Evolutionary conservation across 23 red algal genomes (phyloP).

Genomic region (Gracilaria vermiculophylla): DNA sequence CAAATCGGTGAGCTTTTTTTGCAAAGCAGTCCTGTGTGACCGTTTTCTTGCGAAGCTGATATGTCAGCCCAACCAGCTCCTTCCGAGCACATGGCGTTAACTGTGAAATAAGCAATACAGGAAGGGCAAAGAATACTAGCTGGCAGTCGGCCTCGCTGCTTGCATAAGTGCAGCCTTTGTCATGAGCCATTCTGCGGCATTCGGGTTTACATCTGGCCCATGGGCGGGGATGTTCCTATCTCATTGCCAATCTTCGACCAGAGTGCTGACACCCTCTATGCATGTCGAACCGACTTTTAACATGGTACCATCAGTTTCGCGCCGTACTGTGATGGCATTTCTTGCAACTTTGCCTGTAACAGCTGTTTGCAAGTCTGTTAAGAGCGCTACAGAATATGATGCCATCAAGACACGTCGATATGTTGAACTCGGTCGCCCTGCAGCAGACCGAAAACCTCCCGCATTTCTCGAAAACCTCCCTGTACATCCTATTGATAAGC

Average conservation of each 20-base stretch:
- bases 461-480: conserved; percentile 7
- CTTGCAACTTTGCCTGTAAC: neutral
- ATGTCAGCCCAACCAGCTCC: too few relatives aligned
- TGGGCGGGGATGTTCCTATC: neutral
- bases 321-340: neutral
- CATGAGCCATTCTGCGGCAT: neutral
- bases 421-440: conserved; percentile 34
- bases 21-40: neutral
- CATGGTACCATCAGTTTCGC: neutral
- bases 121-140: too few relatives aligned
- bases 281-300: neutral
- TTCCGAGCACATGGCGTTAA: neutral
- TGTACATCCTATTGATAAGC: conserved; percentile 13
- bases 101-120: too few relatives aligned
- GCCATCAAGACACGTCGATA: conserved; percentile 44
- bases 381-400: conserved; percentile 15
- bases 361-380: neutral
- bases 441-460: conserved; percentile 26
- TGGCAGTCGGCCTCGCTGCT: too few relatives aligned
- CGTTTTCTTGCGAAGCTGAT: neutral
- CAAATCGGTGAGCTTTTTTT: neutral
- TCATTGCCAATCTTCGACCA: neutral
- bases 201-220: neutral
- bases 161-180: too few relatives aligned
- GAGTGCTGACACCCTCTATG: neutral